Base-by-base conservation (phyloP, 2,329 filamentous ascomycete genomes). In the Colletotrichum orbiculare region DNA sequence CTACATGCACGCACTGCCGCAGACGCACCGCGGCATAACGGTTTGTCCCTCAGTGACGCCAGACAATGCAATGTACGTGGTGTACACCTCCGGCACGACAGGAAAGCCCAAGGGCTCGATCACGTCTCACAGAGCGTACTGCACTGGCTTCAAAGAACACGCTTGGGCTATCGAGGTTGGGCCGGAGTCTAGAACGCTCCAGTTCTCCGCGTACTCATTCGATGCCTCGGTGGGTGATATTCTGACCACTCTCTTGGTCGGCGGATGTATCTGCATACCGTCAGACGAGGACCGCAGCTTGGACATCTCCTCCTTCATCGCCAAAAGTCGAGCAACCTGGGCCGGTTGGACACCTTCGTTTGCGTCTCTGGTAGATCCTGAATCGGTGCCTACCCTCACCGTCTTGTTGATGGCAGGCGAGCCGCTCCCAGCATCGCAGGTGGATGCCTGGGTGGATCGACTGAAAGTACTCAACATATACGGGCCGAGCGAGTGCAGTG, bases 1-100 rank as follows among this genome's bases (percentile, higher is more conserved):
- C 9, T 25, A 49, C 6, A 46, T 38, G 9, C 17, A 41, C 6
- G 25, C 13, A 2, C 15, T 57, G 38, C 54, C 45, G 25, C 37
- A 11, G 8, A 53, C 54, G 2, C 46, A 58, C 12, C 39, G 39
- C 4, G 8, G 6, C 17, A 10, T 8, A 2, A 41, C 46, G 6
- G 47, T 52, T n/a, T 63, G 46, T 39, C n/a, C 47, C 2, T 8
- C 13, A 15, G 54, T 58, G 15, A 46, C 54, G 3, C 54, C 60
- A 12, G 54, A 53, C 35, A 64, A 53, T 11, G 60, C 54, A 35
- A 34, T 49, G 55, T 76, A 75, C 46, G 79, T 84, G 68, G 83
- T 85, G 70, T 85, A 84, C 70, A 85, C 83, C 15, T 85, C 83
- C 6, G 83, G 83, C 6, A 85, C 81, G 33, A 86, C 83, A 1